Conservation (phyloP, 805 yeast species). For the Metschnikowia cubensis region DNA sequence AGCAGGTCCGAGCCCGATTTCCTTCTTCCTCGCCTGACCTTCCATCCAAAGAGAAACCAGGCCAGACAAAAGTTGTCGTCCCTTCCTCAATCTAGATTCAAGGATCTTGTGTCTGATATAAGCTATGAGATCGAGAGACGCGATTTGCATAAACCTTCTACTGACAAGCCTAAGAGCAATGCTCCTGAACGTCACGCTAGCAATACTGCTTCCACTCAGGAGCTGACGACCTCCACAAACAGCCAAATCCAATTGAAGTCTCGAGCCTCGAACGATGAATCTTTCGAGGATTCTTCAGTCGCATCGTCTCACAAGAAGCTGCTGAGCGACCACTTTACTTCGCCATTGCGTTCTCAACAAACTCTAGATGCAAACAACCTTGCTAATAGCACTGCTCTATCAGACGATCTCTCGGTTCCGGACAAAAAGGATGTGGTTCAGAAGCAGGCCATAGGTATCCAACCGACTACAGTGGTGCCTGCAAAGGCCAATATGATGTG, state of each 20-base stretch:
- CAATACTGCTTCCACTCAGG: background rate
- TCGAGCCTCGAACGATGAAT: background rate
- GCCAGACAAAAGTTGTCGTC: slow-evolving; percentile 89
- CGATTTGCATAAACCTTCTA: slow-evolving; percentile 41
- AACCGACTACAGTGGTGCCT: slow-evolving; percentile 73
- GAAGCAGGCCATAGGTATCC: slow-evolving; percentile 41
- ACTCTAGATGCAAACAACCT: slow-evolving; percentile 1
- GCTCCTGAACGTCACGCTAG: background rate
- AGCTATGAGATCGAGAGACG: slow-evolving; percentile 82
- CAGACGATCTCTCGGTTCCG: slow-evolving; percentile 15
- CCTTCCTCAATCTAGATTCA: slow-evolving; percentile 76
- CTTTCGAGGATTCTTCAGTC: background rate
- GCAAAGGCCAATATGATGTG: slow-evolving; percentile 80
- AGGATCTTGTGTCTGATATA: slow-evolving; percentile 87
- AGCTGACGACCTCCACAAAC: background rate
- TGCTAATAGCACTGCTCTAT: slow-evolving; percentile 6
- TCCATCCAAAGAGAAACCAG: slow-evolving; percentile 92
- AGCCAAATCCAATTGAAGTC: background rate
- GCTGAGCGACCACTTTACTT: background rate
- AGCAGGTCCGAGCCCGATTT: slow-evolving; percentile 56
- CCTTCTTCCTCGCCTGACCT: slow-evolving; percentile 63
- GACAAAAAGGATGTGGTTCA: slow-evolving; percentile 10
- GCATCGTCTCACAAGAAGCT: background rate
- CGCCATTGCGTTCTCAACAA: background rate
- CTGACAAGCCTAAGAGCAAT: background rate